Evolutionary conservation across 495 filamentous ascomycete species (phyloP), one percentile per base, ranked within the genome.

Genomic region (Neurospora pannonica): DNA sequence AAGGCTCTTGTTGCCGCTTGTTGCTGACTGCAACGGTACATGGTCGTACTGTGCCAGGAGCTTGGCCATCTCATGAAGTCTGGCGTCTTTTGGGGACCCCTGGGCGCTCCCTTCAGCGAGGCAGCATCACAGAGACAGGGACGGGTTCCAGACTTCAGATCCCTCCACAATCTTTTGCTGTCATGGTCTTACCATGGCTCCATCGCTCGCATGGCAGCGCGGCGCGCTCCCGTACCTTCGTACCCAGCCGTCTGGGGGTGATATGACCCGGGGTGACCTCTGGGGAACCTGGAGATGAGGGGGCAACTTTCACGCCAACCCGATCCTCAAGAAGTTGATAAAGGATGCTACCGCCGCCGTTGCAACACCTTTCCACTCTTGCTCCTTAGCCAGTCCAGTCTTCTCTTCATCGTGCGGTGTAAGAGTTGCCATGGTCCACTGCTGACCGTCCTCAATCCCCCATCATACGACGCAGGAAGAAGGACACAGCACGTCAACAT

Each of bases 381-480:
- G 24, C 48, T 60, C 48, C 24, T 67, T 15, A 67, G 15, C 54
- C 28, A 34, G 28, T 19, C 28, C 34, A 15, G 42, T 39, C 42
- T 31, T 71, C 42, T 28, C 10, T 10, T 46, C 48, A 71, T 72
- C 15, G 70, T 73, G 73, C 67, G 34, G 46, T 42, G 42, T 21
- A 37, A 72, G 72, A 70, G 28, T 67, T 60, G 69, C 60, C 48
- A 24, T 38, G 36, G 37, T 71, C 40, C 37, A 69, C 54, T 36
- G 5, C 40, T 67, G 54, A 71, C 10, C 38, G 46, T 67, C 38
- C 15, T 70, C 37, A 19, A 21, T 60, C 38, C 24, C n/a, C 38
- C 72, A 46, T 71, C 70, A 39, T 62, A 67, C 74, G 24, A 73
- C 24, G 42, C 69, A 43, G 10, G 70, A 48, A 60, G 48, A 28